Evolutionary conservation across 805 yeast genomes (phyloP).

Genomic region (Yamadazyma laniorum): DNA sequence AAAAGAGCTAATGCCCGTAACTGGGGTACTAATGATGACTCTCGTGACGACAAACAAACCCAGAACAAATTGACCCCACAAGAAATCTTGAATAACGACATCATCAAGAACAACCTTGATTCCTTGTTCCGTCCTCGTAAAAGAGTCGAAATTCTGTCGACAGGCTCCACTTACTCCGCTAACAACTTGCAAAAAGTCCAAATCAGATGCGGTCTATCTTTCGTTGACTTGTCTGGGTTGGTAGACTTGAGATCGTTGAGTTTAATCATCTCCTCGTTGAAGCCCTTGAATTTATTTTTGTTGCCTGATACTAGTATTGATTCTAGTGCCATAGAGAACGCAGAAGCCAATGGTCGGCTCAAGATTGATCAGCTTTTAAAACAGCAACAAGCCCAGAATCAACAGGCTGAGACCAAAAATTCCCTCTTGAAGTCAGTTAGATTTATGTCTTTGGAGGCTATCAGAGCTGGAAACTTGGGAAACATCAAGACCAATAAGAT

Average conservation of each 20-base stretch:
- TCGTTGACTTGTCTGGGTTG: conserved; percentile 77
- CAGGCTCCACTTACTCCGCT: conserved; percentile 18
- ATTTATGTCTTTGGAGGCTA: conserved; percentile 29
- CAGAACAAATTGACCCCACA: conserved; percentile 41
- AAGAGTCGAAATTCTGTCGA: conserved; percentile 27
- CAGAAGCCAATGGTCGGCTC: conserved; percentile 26
- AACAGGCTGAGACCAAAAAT: conserved; percentile 20
- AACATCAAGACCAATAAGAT: conserved; percentile 19
- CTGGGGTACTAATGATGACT: conserved; percentile 24
- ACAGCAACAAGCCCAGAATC: conserved; percentile 31
- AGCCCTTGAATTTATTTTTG: conserved; percentile 70
- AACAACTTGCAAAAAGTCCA: conserved; percentile 13
- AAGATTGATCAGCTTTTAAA: conserved; percentile 27
- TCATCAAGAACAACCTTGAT: conserved; percentile 43
- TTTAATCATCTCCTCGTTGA: conserved; percentile 72
- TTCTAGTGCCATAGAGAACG: conserved; percentile 17
- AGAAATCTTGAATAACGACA: conserved; percentile 40
- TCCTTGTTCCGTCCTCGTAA: conserved; percentile 52
- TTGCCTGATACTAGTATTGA: conserved; percentile 43
- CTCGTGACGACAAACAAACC: conserved; percentile 18
- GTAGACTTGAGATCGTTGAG: conserved; percentile 81
- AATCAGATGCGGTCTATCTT: conserved; percentile 72
- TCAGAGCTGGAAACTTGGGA: conserved; percentile 18
- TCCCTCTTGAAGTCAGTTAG: conserved; percentile 20
- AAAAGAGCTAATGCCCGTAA: conserved; percentile 31